These are phyloP conservation scores for Cryptosporidium tyzzeri DNA, from an alignment of 169 alveolate genomes.

Conservation along the genomic window DNA sequence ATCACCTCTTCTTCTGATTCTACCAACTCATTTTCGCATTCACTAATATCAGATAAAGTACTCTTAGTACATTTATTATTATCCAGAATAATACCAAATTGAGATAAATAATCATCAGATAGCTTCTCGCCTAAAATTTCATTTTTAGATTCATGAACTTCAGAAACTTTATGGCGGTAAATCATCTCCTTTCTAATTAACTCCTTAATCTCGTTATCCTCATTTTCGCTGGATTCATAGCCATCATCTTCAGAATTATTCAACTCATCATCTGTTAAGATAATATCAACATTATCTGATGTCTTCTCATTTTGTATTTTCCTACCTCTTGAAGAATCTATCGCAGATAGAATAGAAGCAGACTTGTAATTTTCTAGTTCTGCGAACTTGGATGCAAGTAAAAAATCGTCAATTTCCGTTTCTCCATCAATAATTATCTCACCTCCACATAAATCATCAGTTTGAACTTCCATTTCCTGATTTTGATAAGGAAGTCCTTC, in stretches of 20 bases:
- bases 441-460: neutral
- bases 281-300: slow-evolving; percentile 3
- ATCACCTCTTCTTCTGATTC: neutral
- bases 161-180: neutral
- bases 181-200: slow-evolving; percentile 60
- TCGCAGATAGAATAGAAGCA: neutral
- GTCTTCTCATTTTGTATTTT: neutral
- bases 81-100: slow-evolving; percentile 45
- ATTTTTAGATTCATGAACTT: neutral
- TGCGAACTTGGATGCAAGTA: slow-evolving; percentile 67
- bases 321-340: neutral
- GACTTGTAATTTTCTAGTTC: slow-evolving; percentile 44
- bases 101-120: slow-evolving; percentile 37
- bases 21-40: slow-evolving; percentile 16
- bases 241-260: slow-evolving; percentile 17
- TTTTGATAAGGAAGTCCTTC: neutral
- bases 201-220: slow-evolving; percentile 53
- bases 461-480: neutral
- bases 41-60: slow-evolving; percentile 18
- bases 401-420: slow-evolving; percentile 61
- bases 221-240: slow-evolving; percentile 17
- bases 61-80: slow-evolving; percentile 4
- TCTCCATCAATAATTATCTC: slow-evolving; percentile 64
- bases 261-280: slow-evolving; percentile 37
- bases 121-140: slow-evolving; percentile 7